Conservation (phyloP, 352 stramenopile genomes). For the Globisporangium solare region DNA sequence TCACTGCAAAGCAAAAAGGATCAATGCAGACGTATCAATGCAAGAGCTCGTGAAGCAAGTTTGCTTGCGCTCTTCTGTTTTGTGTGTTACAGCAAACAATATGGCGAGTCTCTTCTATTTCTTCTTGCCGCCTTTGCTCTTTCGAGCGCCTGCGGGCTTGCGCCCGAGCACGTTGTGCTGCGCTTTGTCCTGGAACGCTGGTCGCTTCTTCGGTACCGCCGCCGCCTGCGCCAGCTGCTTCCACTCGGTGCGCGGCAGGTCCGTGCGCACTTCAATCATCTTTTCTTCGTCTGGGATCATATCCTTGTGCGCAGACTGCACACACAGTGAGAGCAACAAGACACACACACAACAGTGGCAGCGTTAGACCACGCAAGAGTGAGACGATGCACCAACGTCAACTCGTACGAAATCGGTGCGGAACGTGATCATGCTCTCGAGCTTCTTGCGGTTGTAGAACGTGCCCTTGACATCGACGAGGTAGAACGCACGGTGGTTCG, state of each 20-base stretch:
- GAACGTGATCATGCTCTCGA: slow-evolving; percentile 86
- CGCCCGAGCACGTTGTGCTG: slow-evolving; percentile 31
- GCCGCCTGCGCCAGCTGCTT: slow-evolving; percentile 17
- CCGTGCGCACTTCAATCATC: slow-evolving; percentile 56
- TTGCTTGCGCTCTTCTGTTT: slow-evolving; percentile 23
- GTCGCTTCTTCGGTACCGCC: slow-evolving; percentile 18
- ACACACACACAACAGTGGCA: too few species aligned
- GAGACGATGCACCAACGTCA: neutral
- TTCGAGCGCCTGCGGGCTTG: slow-evolving; percentile 17
- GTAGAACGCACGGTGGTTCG: slow-evolving; percentile 67
- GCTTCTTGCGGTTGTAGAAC: slow-evolving; percentile 85
- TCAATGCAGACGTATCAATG: too few species aligned
- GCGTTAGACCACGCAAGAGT: neutral
- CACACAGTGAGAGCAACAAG: neutral
- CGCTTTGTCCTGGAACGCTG: slow-evolving; percentile 12
- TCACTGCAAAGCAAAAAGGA: too few species aligned
- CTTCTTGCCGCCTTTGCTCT: slow-evolving; percentile 15
- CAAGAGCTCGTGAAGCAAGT: too few species aligned
- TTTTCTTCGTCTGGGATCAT: slow-evolving; percentile 59
- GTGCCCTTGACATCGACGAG: slow-evolving; percentile 74
- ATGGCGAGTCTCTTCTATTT: slow-evolving; percentile 20
- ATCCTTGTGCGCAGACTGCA: slow-evolving; percentile 62
- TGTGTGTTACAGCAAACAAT: slow-evolving; percentile 3
- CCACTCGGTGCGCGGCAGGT: slow-evolving; percentile 64
- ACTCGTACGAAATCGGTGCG: slow-evolving; percentile 67